Evolutionary conservation across 2,329 filamentous ascomycete species (phyloP), one percentile per base, ranked within the genome.

Genomic region (Exophiala lecanii-corni): DNA sequence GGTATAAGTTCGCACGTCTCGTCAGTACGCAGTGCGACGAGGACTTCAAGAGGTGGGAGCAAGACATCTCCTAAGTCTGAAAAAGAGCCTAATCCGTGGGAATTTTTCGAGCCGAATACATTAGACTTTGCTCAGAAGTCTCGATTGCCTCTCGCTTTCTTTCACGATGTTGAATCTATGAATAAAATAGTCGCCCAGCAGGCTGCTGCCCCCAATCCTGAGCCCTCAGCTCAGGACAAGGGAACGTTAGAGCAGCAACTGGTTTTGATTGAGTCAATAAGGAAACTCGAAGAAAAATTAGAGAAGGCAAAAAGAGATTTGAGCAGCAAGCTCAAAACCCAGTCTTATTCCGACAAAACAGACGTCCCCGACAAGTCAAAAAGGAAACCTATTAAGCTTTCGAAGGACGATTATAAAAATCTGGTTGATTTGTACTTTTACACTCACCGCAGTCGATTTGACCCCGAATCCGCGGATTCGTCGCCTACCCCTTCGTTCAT

Each of bases 401-500:
- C 61, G 39, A 66, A 43, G 47, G 65, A 68, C 12, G 70, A 75
- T 41, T 64, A 72, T 47, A 62, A 64, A 49, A 63, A 65, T n/a
- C 57, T 75, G 44, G 65, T 75, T 10, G 68, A 74, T 48, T 39
- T 57, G n/a, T 71, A 67, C 43, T 74, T 73, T 53, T 50, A 57
- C 36, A 62, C 58, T 16, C 47, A 58, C 26, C 58, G 44, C 26
- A 47, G 31, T 36, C 53, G 51, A n/a, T 56, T 56, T 32, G 50
- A 51, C 15, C 50, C 54, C 7, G 54, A 51, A 36, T 49, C 51
- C 9, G 41, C 55, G n/a, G 50, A 56, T 44, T 21, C 36, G 3
- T 57, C 57, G 19, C 54, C 52, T 34, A 52, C 55, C 15, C 55
- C 51, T 3, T 45, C 40, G 9, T 41, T 52, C 30, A 41, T 56